Conservation (phyloP, 2,329 filamentous ascomycete species). For the Penicillium sp. region DNA sequence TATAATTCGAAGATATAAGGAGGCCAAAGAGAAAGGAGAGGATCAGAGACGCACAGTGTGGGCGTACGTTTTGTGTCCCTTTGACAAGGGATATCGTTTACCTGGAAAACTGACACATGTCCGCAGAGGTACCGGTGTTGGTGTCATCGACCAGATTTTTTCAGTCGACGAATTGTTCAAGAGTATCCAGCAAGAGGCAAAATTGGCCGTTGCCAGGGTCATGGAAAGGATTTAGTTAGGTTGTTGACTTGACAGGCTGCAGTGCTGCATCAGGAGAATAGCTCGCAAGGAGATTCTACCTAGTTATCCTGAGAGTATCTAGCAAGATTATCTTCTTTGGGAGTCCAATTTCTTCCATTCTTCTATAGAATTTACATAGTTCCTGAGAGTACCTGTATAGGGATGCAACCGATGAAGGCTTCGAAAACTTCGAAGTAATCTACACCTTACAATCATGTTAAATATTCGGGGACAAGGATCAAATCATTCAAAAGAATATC, state of each 20-base stretch:
- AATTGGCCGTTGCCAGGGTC: conserved; percentile 6
- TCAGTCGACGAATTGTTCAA: conserved; percentile 15
- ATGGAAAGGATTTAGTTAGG: background rate
- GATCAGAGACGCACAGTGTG: conserved; percentile 22
- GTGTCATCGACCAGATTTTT: conserved; percentile 18
- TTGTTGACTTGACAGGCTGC: too few species aligned
- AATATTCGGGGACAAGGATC: background rate
- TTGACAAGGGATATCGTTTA: background rate
- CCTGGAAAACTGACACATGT: background rate
- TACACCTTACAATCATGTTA: background rate
- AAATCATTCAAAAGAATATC: background rate
- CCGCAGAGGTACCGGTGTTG: conserved; percentile 19
- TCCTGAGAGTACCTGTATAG: background rate
- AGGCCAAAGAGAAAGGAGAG: conserved; percentile 16
- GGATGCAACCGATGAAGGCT: background rate
- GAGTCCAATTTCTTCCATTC: too few species aligned
- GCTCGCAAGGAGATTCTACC: too few species aligned
- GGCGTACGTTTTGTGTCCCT: conserved; percentile 16
- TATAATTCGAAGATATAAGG: conserved; percentile 20
- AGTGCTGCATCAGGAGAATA: too few species aligned
- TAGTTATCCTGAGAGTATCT: background rate
- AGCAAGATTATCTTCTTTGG: background rate
- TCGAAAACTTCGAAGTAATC: background rate
- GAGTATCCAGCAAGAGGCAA: conserved; percentile 11
- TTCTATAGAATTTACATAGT: background rate